Evolutionary conservation across 1,284 basidiomycete genomes (phyloP).

Genomic region (Ceratobasidium sp.): DNA sequence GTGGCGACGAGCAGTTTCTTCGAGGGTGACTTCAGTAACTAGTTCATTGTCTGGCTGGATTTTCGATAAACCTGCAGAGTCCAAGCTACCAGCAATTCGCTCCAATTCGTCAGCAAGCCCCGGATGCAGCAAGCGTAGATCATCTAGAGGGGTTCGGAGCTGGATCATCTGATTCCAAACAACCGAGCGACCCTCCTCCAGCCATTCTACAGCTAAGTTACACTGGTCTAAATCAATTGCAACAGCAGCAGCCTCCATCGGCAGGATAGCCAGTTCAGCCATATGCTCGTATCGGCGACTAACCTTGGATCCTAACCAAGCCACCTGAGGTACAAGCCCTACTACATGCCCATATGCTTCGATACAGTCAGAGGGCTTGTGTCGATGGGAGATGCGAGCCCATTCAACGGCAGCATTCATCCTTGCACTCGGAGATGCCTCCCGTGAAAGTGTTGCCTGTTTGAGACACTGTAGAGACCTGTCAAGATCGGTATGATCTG

Average conservation of each 20-base stretch:
- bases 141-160: constrained; percentile 14
- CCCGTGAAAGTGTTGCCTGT: background rate
- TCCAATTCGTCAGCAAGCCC: background rate
- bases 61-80: too few species aligned
- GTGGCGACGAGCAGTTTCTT: too few species aligned
- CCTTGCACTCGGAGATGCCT: background rate
- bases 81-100: too few species aligned
- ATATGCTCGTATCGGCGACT: background rate
- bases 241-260: background rate
- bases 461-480: background rate
- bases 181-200: constrained; percentile 14
- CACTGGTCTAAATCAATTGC: background rate
- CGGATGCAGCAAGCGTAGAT: background rate
- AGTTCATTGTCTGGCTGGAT: too few species aligned
- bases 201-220: constrained; percentile 6
- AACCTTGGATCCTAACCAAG: background rate
- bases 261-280: background rate
- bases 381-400: background rate
- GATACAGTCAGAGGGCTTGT: background rate
- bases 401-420: background rate
- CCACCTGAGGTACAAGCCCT: constrained; percentile 36
- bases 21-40: too few species aligned
- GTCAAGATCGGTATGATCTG: background rate
- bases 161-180: constrained; percentile 21
- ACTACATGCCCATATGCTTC: constrained; percentile 43